These are phyloP conservation scores for Cinnamomum chago DNA, from an alignment of 164 flowering plant genomes.

Conservation along the genomic window DNA sequence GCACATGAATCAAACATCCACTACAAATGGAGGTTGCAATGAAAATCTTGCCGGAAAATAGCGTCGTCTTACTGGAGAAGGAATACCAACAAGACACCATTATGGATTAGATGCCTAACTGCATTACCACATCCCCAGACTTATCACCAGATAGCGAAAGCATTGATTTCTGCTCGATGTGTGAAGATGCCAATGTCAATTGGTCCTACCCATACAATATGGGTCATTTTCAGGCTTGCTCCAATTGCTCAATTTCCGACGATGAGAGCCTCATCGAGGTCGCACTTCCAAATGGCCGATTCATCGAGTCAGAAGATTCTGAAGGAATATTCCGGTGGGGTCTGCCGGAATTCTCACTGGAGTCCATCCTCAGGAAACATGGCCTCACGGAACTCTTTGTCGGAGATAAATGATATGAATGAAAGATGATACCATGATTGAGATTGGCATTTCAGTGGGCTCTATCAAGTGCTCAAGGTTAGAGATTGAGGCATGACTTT, in stretches of 20 bases:
- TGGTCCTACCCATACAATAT: conserved; percentile 28
- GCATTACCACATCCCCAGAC: conserved; percentile 22
- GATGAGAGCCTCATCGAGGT: conserved; percentile 85
- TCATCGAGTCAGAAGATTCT: conserved; percentile 27
- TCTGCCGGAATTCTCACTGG: conserved; percentile 23
- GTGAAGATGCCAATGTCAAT: conserved; percentile 52
- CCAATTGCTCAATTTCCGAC: conserved; percentile 69
- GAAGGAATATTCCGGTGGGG: conserved; percentile 17
- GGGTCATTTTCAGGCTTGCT: conserved; percentile 24
- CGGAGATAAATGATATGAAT: conserved; percentile 52
- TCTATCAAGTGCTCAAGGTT: conserved; percentile 44
- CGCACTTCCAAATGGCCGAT: conserved; percentile 24
- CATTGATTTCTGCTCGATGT: conserved; percentile 32
- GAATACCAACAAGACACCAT: no score
- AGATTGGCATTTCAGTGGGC: conserved; percentile 60
- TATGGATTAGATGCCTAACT: no score
- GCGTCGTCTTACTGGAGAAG: no score
- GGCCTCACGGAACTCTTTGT: conserved; percentile 43
- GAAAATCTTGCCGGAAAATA: no score
- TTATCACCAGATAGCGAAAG: conserved; percentile 37
- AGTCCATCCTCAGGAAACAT: conserved; percentile 30
- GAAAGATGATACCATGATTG: conserved; percentile 63
- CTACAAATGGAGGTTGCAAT: no score
- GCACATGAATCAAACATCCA: no score
- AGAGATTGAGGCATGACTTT: conserved; percentile 32